These are phyloP conservation scores for Sungouiozyma ichnusensis DNA, from an alignment of 805 yeast species.

Conservation along the genomic window DNA sequence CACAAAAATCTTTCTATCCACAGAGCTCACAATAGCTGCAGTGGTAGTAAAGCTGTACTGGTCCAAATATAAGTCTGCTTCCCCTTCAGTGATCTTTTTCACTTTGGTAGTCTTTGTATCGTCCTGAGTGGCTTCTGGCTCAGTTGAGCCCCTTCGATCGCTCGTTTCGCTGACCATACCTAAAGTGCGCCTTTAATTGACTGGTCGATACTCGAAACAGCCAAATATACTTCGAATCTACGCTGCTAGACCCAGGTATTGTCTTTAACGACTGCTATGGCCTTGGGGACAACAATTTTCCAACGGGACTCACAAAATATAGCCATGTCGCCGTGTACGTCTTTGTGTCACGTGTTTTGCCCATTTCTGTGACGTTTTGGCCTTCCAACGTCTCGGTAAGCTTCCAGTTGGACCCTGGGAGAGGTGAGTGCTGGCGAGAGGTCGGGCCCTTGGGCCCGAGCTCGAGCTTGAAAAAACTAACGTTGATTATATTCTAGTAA, in stretches of 20 bases:
- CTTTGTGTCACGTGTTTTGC: neutral
- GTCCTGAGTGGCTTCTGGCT: slow-evolving; percentile 1
- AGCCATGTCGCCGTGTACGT: neutral
- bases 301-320: too few species aligned
- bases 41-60: slow-evolving; percentile 80
- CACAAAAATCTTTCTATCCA: slow-evolving; percentile 72
- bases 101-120: slow-evolving; percentile 10
- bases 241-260: too few species aligned
- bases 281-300: too few species aligned
- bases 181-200: neutral
- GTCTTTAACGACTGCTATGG: too few species aligned
- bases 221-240: too few species aligned
- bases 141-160: slow-evolving; percentile 2
- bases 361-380: neutral
- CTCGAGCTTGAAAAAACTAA: neutral
- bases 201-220: too few species aligned
- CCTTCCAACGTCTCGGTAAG: too few species aligned
- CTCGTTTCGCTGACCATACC: neutral
- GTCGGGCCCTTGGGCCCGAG: neutral
- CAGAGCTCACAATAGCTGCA: slow-evolving; percentile 82
- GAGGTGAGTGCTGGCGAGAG: neutral
- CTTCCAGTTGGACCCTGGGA: too few species aligned
- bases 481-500: too few species aligned
- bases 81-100: slow-evolving; percentile 30
- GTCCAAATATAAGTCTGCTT: slow-evolving; percentile 56